Conservation (phyloP, 164 flowering plant species). For the Chloranthus sessilifolius region DNA sequence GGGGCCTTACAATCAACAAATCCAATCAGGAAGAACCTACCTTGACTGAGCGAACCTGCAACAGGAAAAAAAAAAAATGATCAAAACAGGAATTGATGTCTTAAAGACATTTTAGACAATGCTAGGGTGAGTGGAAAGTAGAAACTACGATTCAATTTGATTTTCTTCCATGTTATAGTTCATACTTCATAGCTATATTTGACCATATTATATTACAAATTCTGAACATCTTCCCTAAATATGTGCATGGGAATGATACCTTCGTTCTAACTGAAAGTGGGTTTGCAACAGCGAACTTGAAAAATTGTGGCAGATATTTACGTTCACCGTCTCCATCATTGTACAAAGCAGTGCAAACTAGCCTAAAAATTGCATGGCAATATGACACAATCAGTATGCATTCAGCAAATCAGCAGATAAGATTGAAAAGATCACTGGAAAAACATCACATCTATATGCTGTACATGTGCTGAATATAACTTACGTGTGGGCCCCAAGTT, state of each 20-base stretch:
- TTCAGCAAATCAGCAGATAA: too few species aligned
- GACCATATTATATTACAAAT: neutral
- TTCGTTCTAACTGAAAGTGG: constrained; percentile 97
- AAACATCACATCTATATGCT: too few species aligned
- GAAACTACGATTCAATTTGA: too few species aligned
- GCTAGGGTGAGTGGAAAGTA: neutral
- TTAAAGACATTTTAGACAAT: neutral
- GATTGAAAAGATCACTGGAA: too few species aligned
- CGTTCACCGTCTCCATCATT: constrained; percentile 88
- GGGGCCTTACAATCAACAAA: constrained; percentile 24
- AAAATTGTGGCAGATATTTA: constrained; percentile 95
- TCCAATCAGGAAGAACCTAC: constrained; percentile 44
- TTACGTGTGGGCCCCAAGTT: constrained; percentile 96
- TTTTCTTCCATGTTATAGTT: too few species aligned
- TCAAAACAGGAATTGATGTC: neutral
- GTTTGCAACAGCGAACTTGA: constrained; percentile 91
- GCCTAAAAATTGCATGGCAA: constrained; percentile 31
- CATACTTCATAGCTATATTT: neutral
- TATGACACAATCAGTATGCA: neutral
- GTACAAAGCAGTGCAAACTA: constrained; percentile 91
- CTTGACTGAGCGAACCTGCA: constrained; percentile 97
- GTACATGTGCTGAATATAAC: neutral
- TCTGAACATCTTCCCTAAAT: neutral
- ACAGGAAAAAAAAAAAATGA: constrained; percentile 5
- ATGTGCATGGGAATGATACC: constrained; percentile 36